These are phyloP conservation scores for Pterocarpus macrocarpus DNA, from an alignment of 306 rosid species.

Conservation along the genomic window DNA sequence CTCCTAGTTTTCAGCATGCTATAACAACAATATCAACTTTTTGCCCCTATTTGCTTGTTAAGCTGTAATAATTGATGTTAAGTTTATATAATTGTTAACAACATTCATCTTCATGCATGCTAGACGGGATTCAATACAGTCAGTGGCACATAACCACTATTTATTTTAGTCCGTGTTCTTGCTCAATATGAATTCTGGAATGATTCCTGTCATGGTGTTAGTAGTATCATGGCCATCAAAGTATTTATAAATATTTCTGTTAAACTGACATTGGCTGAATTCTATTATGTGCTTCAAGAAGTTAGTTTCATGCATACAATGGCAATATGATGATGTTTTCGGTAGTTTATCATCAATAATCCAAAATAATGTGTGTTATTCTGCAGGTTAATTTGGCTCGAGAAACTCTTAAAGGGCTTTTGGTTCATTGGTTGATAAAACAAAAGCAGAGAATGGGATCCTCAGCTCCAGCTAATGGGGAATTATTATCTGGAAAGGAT, in stretches of 20 bases:
- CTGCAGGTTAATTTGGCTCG: conserved; percentile 92
- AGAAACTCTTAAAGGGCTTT: conserved; percentile 97
- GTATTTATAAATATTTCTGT: conserved; percentile 23
- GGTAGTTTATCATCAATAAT: conserved; percentile 32
- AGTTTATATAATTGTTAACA: conserved; percentile 32
- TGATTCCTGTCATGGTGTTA: conserved; percentile 19
- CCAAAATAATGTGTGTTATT: conserved; percentile 38
- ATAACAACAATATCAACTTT: conserved; percentile 14
- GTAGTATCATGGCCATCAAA: conserved; percentile 20
- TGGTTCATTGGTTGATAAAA: conserved; percentile 88
- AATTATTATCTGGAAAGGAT: conserved; percentile 82
- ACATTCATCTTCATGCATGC: conserved; percentile 29
- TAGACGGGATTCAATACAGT: conserved; percentile 12
- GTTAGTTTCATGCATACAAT: conserved; percentile 31
- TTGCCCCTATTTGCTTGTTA: conserved; percentile 24
- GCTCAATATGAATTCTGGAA: conserved; percentile 36
- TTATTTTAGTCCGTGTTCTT: conserved; percentile 26
- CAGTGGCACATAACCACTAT: conserved; percentile 16
- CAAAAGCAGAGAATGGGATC: conserved; percentile 83
- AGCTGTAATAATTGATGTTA: conserved; percentile 25
- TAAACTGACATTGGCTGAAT: conserved; percentile 22
- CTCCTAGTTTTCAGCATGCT: conserved; percentile 13
- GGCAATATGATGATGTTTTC: conserved; percentile 26
- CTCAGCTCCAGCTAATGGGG: conserved; percentile 82
- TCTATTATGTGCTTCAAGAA: conserved; percentile 28